Evolutionary conservation across 2,329 filamentous ascomycete species (phyloP), one percentile per base, ranked within the genome.

Genomic region (Talaromyces sp.): DNA sequence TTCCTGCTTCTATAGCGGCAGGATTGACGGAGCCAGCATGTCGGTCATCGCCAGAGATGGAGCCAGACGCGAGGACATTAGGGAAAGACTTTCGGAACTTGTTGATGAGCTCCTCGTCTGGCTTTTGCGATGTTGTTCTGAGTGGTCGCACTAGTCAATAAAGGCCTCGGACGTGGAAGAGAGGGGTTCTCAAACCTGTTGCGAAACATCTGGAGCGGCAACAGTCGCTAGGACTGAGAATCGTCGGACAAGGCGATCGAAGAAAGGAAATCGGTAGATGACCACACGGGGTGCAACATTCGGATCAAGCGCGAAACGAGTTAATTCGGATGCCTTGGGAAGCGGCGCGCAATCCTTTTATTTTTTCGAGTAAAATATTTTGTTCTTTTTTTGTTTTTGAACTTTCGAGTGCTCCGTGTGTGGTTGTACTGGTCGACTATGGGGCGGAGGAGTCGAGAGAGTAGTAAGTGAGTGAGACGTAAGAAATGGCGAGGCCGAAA

Each of bases 31-130:
- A 69, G 77, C 69, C 66, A 73, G 68, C 66, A 78, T 68, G 68
- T 81, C 74, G 50, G 24, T 31, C 26, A 38, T 57, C 54, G 19
- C 38, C 41, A 17, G 58, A 27, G 9, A 69, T 61, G 66, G 76
- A 69, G 60, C 79, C 79, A 61, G 82, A 80, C 57, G 83, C 78
- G 60, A 83, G 79, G 63, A 95, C 80, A 68, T 92, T 86, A 53
- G 91, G 89, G 70, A 96, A 96, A 66, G 85, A 87, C 69, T 90
- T 85, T 74, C 90, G 90, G 78, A 96, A 96, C 74, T 86, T 87
- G 76, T 87, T 87, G 73, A 94, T 87, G 71, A 96, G 83, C 69
- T 92, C 90, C 72, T 92, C 89, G 74, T 86, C 87, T 59, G 92
- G 92, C 80, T 96, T 96, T 75, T 92, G 90, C 59, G 89, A 87